These are phyloP conservation scores for Aspergillus sp. DNA, from an alignment of 2,329 filamentous ascomycete genomes.

Conservation along the genomic window DNA sequence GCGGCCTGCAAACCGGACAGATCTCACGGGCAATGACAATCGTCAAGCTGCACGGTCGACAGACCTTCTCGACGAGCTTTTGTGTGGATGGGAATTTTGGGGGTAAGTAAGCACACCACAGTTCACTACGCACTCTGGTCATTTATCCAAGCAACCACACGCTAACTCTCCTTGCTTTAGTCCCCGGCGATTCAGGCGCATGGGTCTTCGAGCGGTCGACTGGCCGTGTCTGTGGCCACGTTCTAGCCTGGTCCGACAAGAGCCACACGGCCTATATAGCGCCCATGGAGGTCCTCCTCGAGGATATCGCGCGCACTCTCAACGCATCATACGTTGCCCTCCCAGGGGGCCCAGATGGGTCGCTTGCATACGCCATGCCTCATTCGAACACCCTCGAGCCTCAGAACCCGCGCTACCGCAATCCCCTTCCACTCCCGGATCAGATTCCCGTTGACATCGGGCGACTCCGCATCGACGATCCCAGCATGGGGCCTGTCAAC, in stretches of 20 bases:
- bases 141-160: not conserved
- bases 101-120: constrained; percentile 37
- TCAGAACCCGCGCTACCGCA: constrained; percentile 22
- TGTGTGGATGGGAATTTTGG: constrained; percentile 61
- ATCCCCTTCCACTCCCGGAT: constrained; percentile 23
- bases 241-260: constrained; percentile 80
- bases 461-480: constrained; percentile 23
- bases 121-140: constrained; percentile 1
- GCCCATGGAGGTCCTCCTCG: constrained; percentile 86
- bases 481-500: constrained; percentile 16
- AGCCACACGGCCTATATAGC: constrained; percentile 87
- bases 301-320: constrained; percentile 79
- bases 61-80: constrained; percentile 73
- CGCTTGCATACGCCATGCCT: constrained; percentile 24
- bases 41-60: constrained; percentile 83
- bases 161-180: constrained; percentile 33
- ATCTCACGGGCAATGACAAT: constrained; percentile 77
- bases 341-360: constrained; percentile 51
- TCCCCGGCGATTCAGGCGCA: constrained; percentile 87
- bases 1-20: constrained; percentile 74
- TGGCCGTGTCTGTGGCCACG: constrained; percentile 84
- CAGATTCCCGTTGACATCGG: constrained; percentile 30
- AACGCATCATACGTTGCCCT: constrained; percentile 69
- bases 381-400: constrained; percentile 15
- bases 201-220: constrained; percentile 82